Conservation (phyloP, 164 flowering plant genomes). For the Vitis rupestris region DNA sequence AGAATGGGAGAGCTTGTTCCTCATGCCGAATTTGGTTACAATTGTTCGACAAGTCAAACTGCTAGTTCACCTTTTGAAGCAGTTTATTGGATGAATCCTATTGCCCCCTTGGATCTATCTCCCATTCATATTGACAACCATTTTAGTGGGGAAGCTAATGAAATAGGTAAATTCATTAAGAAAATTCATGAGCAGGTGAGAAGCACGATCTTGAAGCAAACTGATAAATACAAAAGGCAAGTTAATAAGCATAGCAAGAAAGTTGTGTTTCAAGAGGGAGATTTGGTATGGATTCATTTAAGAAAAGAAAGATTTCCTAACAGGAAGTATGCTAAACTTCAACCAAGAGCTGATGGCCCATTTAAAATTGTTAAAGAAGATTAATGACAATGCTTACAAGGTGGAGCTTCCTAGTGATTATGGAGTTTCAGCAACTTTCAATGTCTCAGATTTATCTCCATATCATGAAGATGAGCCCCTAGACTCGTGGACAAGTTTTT, state of each 20-base stretch:
- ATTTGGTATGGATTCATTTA: constrained; percentile 4
- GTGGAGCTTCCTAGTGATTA: not conserved
- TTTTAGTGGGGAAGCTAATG: not conserved
- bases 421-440: not conserved
- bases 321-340: not conserved
- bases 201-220: not conserved
- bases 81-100: too few relatives aligned
- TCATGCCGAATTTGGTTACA: not conserved
- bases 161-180: not conserved
- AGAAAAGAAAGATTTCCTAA: constrained; percentile 5
- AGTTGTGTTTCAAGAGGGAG: constrained; percentile 2
- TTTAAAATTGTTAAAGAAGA: not conserved
- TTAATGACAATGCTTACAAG: not conserved
- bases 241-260: not conserved
- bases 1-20: too few relatives aligned
- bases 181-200: not conserved
- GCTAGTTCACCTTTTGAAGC: too few relatives aligned
- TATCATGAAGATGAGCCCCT: not conserved
- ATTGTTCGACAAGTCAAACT: too few relatives aligned
- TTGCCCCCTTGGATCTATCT: too few relatives aligned
- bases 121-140: not conserved
- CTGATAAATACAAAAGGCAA: not conserved
- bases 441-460: not conserved
- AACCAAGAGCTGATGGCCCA: not conserved
- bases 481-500: too few relatives aligned